These are phyloP conservation scores for Limnanthes douglasii DNA, from an alignment of 345 rosid species.

Conservation along the genomic window DNA sequence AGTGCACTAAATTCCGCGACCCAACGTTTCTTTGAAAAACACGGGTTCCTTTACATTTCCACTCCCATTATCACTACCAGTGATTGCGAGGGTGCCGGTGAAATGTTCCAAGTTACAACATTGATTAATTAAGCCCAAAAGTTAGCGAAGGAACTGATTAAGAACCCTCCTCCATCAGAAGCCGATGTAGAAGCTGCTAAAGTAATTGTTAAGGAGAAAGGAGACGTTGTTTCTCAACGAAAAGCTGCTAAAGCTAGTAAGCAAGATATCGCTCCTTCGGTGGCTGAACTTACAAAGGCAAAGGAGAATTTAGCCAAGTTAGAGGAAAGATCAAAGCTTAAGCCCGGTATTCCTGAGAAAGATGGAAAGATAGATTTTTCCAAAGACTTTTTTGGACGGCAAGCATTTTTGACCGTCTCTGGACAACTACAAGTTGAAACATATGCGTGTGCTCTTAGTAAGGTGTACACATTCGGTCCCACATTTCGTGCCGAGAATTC, in stretches of 20 bases:
- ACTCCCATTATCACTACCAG: no score
- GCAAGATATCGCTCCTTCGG: slow-evolving; percentile 30
- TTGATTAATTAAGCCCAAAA: no score
- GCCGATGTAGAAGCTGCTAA: no score
- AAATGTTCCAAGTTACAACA: no score
- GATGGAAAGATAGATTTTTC: slow-evolving; percentile 68
- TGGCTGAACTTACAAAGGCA: slow-evolving; percentile 41
- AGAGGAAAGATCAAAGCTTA: slow-evolving; percentile 57
- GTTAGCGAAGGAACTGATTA: slow-evolving; percentile 41
- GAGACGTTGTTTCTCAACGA: slow-evolving; percentile 38
- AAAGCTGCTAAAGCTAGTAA: slow-evolving; percentile 57
- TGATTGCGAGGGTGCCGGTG: no score
- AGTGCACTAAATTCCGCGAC: slow-evolving; percentile 65
- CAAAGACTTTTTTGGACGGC: slow-evolving; percentile 69
- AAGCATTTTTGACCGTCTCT: slow-evolving; percentile 89
- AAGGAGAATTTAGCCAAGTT: slow-evolving; percentile 34
- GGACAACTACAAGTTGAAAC: slow-evolving; percentile 93
- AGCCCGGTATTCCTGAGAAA: slow-evolving; percentile 64
- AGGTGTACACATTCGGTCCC: slow-evolving; percentile 87
- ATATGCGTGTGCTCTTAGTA: slow-evolving; percentile 69
- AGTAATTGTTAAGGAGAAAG: slow-evolving; percentile 39
- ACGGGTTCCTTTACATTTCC: slow-evolving; percentile 45
- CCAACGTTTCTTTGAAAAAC: slow-evolving; percentile 52
- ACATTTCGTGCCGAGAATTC: slow-evolving; percentile 93
- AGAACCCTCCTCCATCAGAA: no score